A percentile compares a stretch with the other conserved stretches of the same genome.
These are phyloP conservation scores for Sanguinoderma infundibulare DNA, from an alignment of 1,284 basidiomycete species.

Conservation along the genomic window DNA sequence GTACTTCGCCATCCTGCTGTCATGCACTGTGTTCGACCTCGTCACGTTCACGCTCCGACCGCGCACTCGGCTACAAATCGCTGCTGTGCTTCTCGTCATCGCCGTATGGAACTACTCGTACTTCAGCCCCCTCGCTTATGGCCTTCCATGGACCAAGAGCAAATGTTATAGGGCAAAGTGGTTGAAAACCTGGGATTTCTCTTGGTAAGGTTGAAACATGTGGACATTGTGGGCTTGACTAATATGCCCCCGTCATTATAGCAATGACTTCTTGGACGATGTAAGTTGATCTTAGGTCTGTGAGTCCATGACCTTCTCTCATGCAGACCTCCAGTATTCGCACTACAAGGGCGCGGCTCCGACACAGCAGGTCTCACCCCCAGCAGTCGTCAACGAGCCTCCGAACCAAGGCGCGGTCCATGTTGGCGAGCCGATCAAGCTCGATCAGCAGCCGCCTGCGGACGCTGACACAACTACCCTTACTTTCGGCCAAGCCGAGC, in stretches of 20 bases:
- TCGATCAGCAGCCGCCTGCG: constrained; percentile 17
- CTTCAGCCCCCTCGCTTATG: constrained; percentile 88
- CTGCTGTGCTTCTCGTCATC: constrained; percentile 70
- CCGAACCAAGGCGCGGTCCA: constrained; percentile 41
- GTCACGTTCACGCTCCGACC: constrained; percentile 81
- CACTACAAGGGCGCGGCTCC: constrained; percentile 49
- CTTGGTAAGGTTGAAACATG: constrained; percentile 63
- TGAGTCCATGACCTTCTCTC: neutral
- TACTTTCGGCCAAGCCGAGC: constrained; percentile 59
- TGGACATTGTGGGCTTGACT: neutral
- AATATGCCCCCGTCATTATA: constrained; percentile 27
- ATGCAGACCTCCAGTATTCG: constrained; percentile 48
- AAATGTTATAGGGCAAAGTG: constrained; percentile 83
- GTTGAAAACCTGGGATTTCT: constrained; percentile 96
- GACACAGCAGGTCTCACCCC: constrained; percentile 42
- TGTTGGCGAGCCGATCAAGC: constrained; percentile 42
- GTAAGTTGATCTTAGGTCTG: constrained; percentile 44
- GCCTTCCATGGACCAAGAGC: constrained; percentile 82
- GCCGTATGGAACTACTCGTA: constrained; percentile 82
- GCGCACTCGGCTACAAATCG: constrained; percentile 79
- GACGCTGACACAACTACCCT: constrained; percentile 43
- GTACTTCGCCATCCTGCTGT: constrained; percentile 90
- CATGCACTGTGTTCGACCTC: constrained; percentile 85
- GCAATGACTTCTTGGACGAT: constrained; percentile 66
- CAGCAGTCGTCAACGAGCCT: constrained; percentile 38